phyloP scores from a whole-genome alignment of 2,329 filamentous ascomycete genomes.

The Plectosphaerella sp. region DNA sequence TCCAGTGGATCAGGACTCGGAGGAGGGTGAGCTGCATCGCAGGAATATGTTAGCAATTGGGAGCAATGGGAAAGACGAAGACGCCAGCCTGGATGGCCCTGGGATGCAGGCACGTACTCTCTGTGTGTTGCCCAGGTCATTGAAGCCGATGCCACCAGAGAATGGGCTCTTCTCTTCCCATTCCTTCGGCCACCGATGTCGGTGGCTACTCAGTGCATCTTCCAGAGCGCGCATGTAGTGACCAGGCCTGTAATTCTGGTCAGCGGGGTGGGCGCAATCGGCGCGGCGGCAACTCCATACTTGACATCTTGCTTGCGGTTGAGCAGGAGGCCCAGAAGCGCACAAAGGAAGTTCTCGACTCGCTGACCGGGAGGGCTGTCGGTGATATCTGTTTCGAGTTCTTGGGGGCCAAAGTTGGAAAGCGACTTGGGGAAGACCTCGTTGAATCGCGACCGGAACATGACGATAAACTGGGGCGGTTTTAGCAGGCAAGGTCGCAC shows the following conservation, averaged over 20 bases:
- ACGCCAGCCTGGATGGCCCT: too few species aligned
- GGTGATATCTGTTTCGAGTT: slow-evolving; percentile 82
- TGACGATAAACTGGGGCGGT: slow-evolving; percentile 80
- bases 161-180: slow-evolving; percentile 86
- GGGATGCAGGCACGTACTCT: slow-evolving; percentile 52
- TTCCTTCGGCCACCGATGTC: slow-evolving; percentile 78
- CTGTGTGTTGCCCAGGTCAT: slow-evolving; percentile 74
- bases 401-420: slow-evolving; percentile 88
- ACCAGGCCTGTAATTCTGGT: slow-evolving; percentile 58
- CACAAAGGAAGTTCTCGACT: slow-evolving; percentile 84
- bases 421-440: slow-evolving; percentile 86
- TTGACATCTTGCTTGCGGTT: slow-evolving; percentile 99
- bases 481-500: slow-evolving; percentile 17
- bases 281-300: slow-evolving; percentile 49
- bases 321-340: slow-evolving; percentile 78
- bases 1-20: slow-evolving; percentile 81
- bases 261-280: background rate
- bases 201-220: slow-evolving; percentile 82
- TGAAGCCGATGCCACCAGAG: slow-evolving; percentile 74
- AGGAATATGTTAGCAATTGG: background rate
- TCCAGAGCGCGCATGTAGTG: slow-evolving; percentile 93
- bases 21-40: slow-evolving; percentile 69
- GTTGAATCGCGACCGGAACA: slow-evolving; percentile 92
- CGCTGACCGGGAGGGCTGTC: slow-evolving; percentile 76
- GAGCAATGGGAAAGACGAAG: background rate